Evolutionary conservation across 2,329 filamentous ascomycete species (phyloP).

Genomic region (Ceratocystiopsis sp.): DNA sequence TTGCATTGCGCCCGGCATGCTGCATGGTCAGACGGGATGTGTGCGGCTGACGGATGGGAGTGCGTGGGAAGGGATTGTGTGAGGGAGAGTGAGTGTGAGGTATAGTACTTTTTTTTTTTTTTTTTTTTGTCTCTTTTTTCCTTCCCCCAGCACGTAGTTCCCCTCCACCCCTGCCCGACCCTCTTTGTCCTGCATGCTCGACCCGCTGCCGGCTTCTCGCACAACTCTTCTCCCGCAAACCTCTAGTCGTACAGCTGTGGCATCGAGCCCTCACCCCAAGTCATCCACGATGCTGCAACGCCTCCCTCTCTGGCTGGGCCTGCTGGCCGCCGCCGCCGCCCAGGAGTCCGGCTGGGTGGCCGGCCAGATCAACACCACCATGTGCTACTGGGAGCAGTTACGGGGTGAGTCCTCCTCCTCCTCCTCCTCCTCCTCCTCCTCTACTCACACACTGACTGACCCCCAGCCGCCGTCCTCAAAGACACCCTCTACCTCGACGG

Average conservation of each 20-base stretch:
- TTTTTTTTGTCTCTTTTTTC: background rate
- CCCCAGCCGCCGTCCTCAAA: constrained; percentile 35
- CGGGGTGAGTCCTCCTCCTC: constrained; percentile 18
- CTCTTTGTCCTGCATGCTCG: no score
- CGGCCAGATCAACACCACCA: constrained; percentile 36
- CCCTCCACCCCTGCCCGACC: no score
- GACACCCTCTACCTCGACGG: constrained; percentile 52
- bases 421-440: background rate
- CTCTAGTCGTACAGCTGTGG: no score
- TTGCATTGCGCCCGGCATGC: no score
- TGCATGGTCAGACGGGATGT: no score
- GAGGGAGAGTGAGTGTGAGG: no score
- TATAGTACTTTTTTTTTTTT: background rate
- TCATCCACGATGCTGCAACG: constrained; percentile 1
- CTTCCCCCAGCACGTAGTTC: background rate
- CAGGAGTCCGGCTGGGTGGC: constrained; percentile 32
- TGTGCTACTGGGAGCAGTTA: constrained; percentile 39
- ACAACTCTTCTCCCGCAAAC: background rate
- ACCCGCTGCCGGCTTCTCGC: no score
- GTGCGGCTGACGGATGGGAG: no score
- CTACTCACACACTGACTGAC: background rate
- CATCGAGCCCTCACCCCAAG: background rate
- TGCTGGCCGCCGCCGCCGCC: constrained; percentile 17
- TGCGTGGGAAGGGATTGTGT: no score
- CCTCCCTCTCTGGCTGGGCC: constrained; percentile 2